These are phyloP conservation scores for Echinosophora koreensis DNA, from an alignment of 306 rosid species.

Conservation along the genomic window DNA sequence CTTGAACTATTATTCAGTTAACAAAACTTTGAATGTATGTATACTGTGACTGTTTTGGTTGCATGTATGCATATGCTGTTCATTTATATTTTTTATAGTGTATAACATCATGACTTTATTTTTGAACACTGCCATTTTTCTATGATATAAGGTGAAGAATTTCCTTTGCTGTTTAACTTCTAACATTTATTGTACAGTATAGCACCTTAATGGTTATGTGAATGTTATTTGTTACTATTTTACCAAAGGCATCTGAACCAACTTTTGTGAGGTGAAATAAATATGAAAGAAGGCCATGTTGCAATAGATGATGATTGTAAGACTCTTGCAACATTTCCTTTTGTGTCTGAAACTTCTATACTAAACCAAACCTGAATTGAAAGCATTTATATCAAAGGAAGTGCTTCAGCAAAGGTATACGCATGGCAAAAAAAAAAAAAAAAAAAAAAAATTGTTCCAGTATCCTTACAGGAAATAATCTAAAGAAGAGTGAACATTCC, in stretches of 20 bases:
- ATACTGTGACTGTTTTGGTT: neutral
- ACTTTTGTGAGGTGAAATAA: neutral
- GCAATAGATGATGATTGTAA: neutral
- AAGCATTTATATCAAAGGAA: neutral
- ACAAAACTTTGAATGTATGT: neutral
- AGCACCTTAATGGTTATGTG: neutral
- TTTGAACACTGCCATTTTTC: neutral
- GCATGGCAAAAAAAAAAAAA: too few species aligned
- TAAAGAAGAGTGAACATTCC: neutral
- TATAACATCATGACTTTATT: neutral
- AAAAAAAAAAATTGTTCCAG: neutral
- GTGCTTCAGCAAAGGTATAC: neutral
- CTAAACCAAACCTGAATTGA: neutral
- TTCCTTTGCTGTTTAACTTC: neutral
- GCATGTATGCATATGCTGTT: conserved; percentile 5
- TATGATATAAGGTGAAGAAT: neutral
- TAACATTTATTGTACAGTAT: neutral
- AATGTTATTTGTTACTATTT: neutral
- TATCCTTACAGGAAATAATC: neutral
- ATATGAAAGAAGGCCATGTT: neutral
- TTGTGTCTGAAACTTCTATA: neutral
- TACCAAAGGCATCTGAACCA: neutral
- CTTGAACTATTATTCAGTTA: neutral
- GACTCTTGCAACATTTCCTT: neutral
- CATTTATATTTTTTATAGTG: neutral